These are phyloP conservation scores for Starmerella ratchasimensis DNA, from an alignment of 805 yeast genomes.

Conservation along the genomic window DNA sequence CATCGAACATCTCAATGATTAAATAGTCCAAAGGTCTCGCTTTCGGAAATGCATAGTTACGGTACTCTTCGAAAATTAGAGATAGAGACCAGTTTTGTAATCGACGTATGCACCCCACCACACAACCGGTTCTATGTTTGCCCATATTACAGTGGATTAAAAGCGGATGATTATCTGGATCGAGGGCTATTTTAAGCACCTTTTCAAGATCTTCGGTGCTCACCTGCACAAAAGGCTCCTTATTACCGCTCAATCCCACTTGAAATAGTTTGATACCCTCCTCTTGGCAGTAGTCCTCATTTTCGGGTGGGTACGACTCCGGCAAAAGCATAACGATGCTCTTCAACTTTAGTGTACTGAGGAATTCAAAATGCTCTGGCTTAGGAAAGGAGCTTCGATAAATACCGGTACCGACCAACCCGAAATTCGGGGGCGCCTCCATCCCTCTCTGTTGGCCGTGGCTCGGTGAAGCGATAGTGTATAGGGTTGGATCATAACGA, in stretches of 20 bases:
- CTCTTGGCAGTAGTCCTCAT: conserved; percentile 44
- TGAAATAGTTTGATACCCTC: conserved; percentile 62
- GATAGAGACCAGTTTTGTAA: conserved; percentile 86
- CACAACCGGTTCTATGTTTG: conserved; percentile 91
- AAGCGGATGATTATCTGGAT: conserved; percentile 83
- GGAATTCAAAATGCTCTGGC: conserved; percentile 61
- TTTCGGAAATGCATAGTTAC: conserved; percentile 89
- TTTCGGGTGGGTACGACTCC: conserved; percentile 78
- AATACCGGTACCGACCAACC: conserved; percentile 63
- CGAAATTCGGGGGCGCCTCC: conserved; percentile 70
- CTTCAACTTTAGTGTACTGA: conserved; percentile 48
- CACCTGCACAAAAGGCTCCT: conserved; percentile 32
- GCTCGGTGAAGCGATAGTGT: background rate
- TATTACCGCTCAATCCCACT: conserved; percentile 88
- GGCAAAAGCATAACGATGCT: conserved; percentile 76
- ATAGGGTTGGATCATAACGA: no score
- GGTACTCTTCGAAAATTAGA: conserved; percentile 88
- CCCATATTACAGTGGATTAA: conserved; percentile 93
- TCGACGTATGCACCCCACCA: conserved; percentile 82
- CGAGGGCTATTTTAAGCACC: conserved; percentile 65
- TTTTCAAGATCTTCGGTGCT: conserved; percentile 54
- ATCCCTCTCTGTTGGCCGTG: no score
- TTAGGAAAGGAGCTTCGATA: conserved; percentile 87
- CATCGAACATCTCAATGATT: conserved; percentile 80
- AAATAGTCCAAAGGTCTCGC: conserved; percentile 93